Evolutionary conservation across 768 basidiomycete species (phyloP).

Genomic region (Jaapia argillacea): DNA sequence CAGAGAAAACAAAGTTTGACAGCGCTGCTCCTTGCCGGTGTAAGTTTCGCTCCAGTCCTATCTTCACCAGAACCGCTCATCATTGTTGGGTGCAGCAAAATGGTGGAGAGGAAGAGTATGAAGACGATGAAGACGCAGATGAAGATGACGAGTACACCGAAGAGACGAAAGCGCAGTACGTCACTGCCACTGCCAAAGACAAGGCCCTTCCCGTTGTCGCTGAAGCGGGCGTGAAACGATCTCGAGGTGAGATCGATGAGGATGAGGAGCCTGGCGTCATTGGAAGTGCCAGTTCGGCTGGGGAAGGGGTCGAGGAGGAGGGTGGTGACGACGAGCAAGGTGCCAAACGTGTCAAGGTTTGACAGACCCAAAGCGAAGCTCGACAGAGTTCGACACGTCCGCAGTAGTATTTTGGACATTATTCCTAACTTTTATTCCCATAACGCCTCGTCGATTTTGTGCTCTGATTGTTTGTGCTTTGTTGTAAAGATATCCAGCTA

Average conservation of each 20-base stretch:
- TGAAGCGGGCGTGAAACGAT: neutral
- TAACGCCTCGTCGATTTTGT: too few relatives aligned
- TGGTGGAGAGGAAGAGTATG: slow-evolving; percentile 8
- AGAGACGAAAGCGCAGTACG: neutral
- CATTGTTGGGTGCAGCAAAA: slow-evolving; percentile 1
- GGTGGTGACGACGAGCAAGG: neutral
- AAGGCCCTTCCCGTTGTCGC: neutral
- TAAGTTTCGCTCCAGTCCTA: neutral
- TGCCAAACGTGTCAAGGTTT: neutral
- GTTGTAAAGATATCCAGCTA: too few relatives aligned
- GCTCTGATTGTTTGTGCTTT: too few relatives aligned
- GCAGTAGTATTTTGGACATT: too few relatives aligned
- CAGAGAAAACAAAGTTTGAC: slow-evolving; percentile 10
- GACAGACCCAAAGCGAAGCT: too few relatives aligned
- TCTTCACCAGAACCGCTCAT: neutral
- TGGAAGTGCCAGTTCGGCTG: neutral
- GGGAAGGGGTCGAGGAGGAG: neutral
- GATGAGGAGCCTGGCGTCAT: neutral
- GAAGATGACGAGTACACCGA: slow-evolving; percentile 18
- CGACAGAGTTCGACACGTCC: too few relatives aligned
- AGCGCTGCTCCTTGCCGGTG: slow-evolving; percentile 16
- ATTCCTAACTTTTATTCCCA: too few relatives aligned
- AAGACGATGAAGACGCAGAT: slow-evolving; percentile 14
- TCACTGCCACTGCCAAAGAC: neutral
- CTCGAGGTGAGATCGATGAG: neutral